phyloP scores from a whole-genome alignment of 768 basidiomycete genomes.

The Agaricus blazei region DNA sequence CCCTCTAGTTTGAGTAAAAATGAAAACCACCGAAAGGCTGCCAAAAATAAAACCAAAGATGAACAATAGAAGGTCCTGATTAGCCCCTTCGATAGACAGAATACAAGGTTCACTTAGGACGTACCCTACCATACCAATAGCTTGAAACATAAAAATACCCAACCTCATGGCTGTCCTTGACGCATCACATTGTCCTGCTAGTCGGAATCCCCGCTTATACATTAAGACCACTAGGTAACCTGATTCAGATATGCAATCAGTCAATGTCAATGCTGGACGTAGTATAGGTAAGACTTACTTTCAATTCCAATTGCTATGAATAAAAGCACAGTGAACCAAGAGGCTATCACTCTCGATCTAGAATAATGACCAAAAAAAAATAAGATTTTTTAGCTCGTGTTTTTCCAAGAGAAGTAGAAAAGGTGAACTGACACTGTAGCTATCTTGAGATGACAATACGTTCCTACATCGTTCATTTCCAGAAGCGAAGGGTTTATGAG shows the following conservation, averaged over 20 bases:
- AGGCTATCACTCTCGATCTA: constrained; percentile 1
- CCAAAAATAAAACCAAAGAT: background rate
- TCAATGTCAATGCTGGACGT: background rate
- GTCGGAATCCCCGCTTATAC: background rate
- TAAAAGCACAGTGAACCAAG: background rate
- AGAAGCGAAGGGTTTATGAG: background rate
- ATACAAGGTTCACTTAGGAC: background rate
- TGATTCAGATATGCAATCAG: background rate
- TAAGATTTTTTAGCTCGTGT: background rate
- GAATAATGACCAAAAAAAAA: background rate
- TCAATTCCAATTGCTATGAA: background rate
- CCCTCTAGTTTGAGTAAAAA: background rate
- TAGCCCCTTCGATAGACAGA: too few species aligned
- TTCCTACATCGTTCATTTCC: background rate
- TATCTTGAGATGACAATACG: constrained; percentile 1
- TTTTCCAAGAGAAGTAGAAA: too few species aligned
- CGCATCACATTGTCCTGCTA: background rate
- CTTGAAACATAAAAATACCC: background rate
- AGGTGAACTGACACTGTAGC: background rate
- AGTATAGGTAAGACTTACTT: background rate
- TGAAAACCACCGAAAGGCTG: background rate
- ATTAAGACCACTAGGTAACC: background rate
- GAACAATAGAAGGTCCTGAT: background rate
- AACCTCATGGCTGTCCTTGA: constrained; percentile 1
- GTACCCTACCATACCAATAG: background rate